A percentile compares a stretch with the other conserved stretches of the same genome.
Evolutionary conservation across 257 asterid species (phyloP).

Genomic region (Solanum ahanhuiri): DNA sequence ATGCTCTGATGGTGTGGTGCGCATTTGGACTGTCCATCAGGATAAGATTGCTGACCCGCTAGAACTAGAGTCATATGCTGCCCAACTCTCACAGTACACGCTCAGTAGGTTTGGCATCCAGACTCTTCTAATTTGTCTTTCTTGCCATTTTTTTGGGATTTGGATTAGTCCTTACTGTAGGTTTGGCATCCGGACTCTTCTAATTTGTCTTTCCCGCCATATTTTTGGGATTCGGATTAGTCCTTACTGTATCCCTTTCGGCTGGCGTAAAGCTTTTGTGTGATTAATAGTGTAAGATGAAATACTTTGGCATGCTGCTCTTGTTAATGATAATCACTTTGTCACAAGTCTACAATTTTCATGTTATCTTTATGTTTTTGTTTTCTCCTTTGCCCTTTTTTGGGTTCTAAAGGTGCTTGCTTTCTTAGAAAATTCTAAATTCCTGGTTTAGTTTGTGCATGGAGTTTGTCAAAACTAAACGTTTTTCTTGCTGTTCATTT

Average conservation of each 20-base stretch:
- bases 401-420: not conserved
- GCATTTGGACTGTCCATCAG: constrained; percentile 73
- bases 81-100: constrained; percentile 69
- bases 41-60: constrained; percentile 58
- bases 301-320: not conserved
- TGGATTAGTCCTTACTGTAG: constrained; percentile 22
- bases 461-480: not conserved
- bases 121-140: constrained; percentile 8
- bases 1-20: constrained; percentile 92
- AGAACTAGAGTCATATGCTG: constrained; percentile 58
- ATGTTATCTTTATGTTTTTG: not conserved
- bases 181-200: constrained; percentile 26
- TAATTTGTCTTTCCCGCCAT: not conserved
- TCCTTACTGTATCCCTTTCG: not conserved
- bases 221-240: not conserved
- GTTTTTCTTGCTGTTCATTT: not conserved
- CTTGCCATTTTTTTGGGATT: not conserved
- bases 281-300: not conserved
- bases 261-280: not conserved
- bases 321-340: not conserved
- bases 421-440: not conserved
- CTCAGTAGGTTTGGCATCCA: constrained; percentile 55
- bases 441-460: not conserved
- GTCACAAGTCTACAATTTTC: not conserved
- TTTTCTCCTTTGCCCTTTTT: not conserved